These are phyloP conservation scores for Amanita muscaria DNA, from an alignment of 768 basidiomycete genomes.

Conservation along the genomic window DNA sequence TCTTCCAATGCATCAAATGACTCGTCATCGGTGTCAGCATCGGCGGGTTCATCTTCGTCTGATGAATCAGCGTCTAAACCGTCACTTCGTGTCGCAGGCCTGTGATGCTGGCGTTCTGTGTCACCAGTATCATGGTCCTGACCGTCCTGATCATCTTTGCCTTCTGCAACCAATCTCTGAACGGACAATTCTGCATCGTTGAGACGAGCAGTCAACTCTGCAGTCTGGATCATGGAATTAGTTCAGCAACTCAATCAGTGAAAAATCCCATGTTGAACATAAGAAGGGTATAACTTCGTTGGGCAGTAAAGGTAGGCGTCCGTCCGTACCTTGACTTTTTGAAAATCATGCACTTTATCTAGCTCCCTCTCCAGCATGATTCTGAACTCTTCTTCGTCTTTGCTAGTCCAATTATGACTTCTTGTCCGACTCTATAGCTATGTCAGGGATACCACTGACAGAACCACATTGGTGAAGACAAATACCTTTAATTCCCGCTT, in stretches of 20 bases:
- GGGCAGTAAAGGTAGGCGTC: neutral
- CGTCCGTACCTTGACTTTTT: constrained; percentile 66
- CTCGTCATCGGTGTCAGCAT: constrained; percentile 26
- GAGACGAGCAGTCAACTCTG: constrained; percentile 77
- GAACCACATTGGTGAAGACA: constrained; percentile 7
- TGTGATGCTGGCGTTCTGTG: constrained; percentile 46
- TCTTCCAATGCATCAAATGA: constrained; percentile 76
- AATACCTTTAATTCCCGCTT: constrained; percentile 84
- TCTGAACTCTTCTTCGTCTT: constrained; percentile 80
- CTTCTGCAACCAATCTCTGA: constrained; percentile 61
- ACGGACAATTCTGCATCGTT: constrained; percentile 77
- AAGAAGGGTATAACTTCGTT: too few species aligned
- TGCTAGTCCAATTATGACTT: constrained; percentile 55
- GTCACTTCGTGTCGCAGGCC: constrained; percentile 46
- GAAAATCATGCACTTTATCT: constrained; percentile 92
- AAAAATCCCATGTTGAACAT: neutral
- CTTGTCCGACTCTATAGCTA: constrained; percentile 30
- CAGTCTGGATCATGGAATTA: constrained; percentile 40
- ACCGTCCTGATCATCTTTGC: constrained; percentile 18
- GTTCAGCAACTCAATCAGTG: neutral
- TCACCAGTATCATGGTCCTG: constrained; percentile 26
- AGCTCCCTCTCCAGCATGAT: constrained; percentile 74
- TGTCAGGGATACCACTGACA: constrained; percentile 5
- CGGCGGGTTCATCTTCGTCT: constrained; percentile 28
- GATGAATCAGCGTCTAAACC: constrained; percentile 64